Conservation (phyloP, 768 basidiomycete genomes). For the Suillus decipiens region DNA sequence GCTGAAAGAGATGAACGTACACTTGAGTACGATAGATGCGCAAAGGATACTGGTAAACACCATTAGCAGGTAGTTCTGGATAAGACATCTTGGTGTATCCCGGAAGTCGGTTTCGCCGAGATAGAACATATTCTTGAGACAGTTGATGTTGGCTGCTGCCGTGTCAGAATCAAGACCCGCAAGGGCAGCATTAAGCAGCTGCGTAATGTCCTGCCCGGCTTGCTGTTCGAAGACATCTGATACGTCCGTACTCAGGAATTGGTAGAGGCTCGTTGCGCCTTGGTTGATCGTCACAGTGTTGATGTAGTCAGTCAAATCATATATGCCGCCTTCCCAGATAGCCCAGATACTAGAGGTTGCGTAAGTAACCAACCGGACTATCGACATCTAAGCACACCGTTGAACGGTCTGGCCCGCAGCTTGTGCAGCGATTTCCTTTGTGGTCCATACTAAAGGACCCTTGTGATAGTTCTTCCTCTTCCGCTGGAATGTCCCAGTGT, state of each 20-base stretch:
- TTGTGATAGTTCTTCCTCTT: slow-evolving; percentile 78
- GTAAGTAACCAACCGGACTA: not conserved
- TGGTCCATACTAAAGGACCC: slow-evolving; percentile 81
- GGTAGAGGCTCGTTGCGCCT: slow-evolving; percentile 48
- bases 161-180: slow-evolving; percentile 49
- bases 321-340: slow-evolving; percentile 72
- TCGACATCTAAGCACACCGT: slow-evolving; percentile 41
- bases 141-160: slow-evolving; percentile 53
- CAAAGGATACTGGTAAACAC: slow-evolving; percentile 75
- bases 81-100: slow-evolving; percentile 72
- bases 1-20: slow-evolving; percentile 48
- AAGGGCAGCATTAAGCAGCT: slow-evolving; percentile 58
- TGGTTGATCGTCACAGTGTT: slow-evolving; percentile 59
- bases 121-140: slow-evolving; percentile 81
- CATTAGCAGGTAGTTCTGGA: slow-evolving; percentile 83
- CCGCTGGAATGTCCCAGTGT: slow-evolving; percentile 66
- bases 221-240: slow-evolving; percentile 76
- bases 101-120: slow-evolving; percentile 79
- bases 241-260: slow-evolving; percentile 68
- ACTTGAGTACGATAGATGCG: slow-evolving; percentile 79
- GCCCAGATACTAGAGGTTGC: slow-evolving; percentile 67
- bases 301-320: slow-evolving; percentile 89
- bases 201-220: slow-evolving; percentile 83
- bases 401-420: slow-evolving; percentile 49
- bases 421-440: slow-evolving; percentile 43